Conservation (phyloP, 2,329 filamentous ascomycete species). For the Fusarium aywerte region DNA sequence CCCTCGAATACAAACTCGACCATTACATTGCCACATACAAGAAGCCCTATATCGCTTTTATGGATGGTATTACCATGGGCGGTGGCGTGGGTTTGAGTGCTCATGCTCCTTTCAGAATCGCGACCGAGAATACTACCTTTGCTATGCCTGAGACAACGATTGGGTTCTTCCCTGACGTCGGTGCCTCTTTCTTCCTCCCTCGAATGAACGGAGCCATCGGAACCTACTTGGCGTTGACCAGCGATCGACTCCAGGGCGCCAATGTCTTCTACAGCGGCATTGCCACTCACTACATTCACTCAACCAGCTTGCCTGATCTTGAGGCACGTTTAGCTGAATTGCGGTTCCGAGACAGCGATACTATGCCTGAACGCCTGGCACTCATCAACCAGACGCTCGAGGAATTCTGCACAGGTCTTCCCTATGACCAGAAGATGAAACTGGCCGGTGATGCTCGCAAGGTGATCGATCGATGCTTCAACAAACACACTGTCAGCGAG, state of each 20-base stretch:
- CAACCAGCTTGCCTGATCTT: conserved; percentile 81
- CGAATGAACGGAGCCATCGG: conserved; percentile 87
- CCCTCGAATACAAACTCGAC: conserved; percentile 93
- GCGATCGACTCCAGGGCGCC: conserved; percentile 81
- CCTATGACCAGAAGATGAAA: conserved; percentile 74
- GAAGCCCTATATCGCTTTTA: conserved; percentile 94
- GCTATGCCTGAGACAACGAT: conserved; percentile 99
- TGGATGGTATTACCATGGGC: conserved; percentile 99
- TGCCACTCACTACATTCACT: conserved; percentile 96
- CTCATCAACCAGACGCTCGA: conserved; percentile 89
- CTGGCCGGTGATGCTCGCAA: conserved; percentile 76
- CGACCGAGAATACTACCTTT: conserved; percentile 93
- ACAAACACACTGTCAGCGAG: conserved; percentile 71
- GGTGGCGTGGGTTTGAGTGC: conserved; percentile 94
- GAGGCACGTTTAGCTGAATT: conserved; percentile 90
- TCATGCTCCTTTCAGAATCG: conserved; percentile 95
- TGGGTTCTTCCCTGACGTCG: conserved; percentile 98
- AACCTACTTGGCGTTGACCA: conserved; percentile 93
- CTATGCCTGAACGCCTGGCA: conserved; percentile 69
- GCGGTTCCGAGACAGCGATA: conserved; percentile 82
- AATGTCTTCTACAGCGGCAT: conserved; percentile 92
- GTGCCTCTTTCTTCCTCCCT: conserved; percentile 94
- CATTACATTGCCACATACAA: conserved; percentile 93
- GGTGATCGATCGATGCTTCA: conserved; percentile 87
- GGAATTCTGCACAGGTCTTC: conserved; percentile 89